These are phyloP conservation scores for Mycena vitilis DNA, from an alignment of 768 basidiomycete species.

Conservation along the genomic window DNA sequence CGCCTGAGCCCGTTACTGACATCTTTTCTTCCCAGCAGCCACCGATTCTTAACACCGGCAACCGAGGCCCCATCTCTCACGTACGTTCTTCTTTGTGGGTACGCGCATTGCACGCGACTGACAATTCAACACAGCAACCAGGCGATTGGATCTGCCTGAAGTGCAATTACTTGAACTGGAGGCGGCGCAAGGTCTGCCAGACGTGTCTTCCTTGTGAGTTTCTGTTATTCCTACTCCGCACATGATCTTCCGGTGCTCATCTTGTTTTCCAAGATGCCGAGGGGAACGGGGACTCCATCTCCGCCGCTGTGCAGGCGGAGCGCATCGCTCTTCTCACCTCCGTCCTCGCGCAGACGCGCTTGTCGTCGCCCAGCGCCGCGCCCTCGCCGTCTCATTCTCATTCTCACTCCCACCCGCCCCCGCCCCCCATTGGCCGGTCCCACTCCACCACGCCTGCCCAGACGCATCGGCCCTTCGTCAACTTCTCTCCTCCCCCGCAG, in stretches of 20 bases:
- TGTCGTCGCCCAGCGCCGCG: slow-evolving; percentile 38
- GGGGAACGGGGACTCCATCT: slow-evolving; percentile 90
- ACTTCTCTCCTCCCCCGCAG: slow-evolving; percentile 44
- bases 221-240: slow-evolving; percentile 3
- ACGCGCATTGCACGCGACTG: slow-evolving; percentile 14
- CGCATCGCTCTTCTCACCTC: slow-evolving; percentile 84
- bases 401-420: slow-evolving; percentile 34
- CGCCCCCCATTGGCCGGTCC: slow-evolving; percentile 46
- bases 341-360: slow-evolving; percentile 69
- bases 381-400: slow-evolving; percentile 31
- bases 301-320: slow-evolving; percentile 85
- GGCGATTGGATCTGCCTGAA: slow-evolving; percentile 87
- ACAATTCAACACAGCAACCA: slow-evolving; percentile 62
- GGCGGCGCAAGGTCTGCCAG: slow-evolving; percentile 89
- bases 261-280: slow-evolving; percentile 71
- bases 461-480: slow-evolving; percentile 52
- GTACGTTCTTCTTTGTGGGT: slow-evolving; percentile 53
- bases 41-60: slow-evolving; percentile 90
- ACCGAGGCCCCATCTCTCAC: slow-evolving; percentile 88
- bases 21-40: slow-evolving; percentile 64
- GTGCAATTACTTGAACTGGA: slow-evolving; percentile 91
- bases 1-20: slow-evolving; percentile 31
- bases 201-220: slow-evolving; percentile 85
- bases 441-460: slow-evolving; percentile 62
- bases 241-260: slow-evolving; percentile 24